Base-by-base conservation (phyloP, 2,329 filamentous ascomycete genomes). In the Seiridium cupressi region DNA sequence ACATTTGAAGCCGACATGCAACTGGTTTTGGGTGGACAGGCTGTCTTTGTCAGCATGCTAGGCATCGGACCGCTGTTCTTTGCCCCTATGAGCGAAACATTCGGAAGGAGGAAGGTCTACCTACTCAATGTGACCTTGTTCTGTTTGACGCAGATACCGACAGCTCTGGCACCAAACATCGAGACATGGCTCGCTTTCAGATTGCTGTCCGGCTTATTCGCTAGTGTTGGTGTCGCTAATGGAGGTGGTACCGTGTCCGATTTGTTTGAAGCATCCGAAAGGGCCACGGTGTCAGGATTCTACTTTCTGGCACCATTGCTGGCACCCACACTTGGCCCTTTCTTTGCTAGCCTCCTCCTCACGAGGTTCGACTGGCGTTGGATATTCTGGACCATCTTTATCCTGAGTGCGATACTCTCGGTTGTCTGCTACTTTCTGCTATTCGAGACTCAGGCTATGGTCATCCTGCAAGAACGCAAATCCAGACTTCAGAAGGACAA, bases 231-330 rank as follows among this genome's bases (percentile, higher is more conserved):
- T 1, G 71, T 91, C 8, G 88, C 87, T 0, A 87, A 88, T 65
- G 89, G 87, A 7, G 85, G 85, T 40, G 87, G 87, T 26, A 84
- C 84, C 3, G 86, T 91, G 38, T 83, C 85, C 35, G 89, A 91
- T 69, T 78, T 91, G 72, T 80, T 90, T 35, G 67, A 70, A 0
- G 79, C 81, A 51, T 82, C 58, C n/a, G 40, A 65, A 9, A 75
- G 83, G 51, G 83, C 80, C 6, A 49, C 47, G 71, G 74, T 3
- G 79, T 80, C 44, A 81, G 85, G 78, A 73, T 76, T 1, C 69
- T 64, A 5, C 74, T 68, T 49, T 64, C 64, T 75, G 36, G 73
- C 72, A 0, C 73, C 73, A 3, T 63, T 75, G 2, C 60, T 75
- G 5, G 74, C 74, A 0, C 73, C 74, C 5, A 69, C 74, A 10